Evolutionary conservation across 2,329 filamentous ascomycete species (phyloP), one percentile per base, ranked within the genome.

Genomic region (Stylonectria norvegica): DNA sequence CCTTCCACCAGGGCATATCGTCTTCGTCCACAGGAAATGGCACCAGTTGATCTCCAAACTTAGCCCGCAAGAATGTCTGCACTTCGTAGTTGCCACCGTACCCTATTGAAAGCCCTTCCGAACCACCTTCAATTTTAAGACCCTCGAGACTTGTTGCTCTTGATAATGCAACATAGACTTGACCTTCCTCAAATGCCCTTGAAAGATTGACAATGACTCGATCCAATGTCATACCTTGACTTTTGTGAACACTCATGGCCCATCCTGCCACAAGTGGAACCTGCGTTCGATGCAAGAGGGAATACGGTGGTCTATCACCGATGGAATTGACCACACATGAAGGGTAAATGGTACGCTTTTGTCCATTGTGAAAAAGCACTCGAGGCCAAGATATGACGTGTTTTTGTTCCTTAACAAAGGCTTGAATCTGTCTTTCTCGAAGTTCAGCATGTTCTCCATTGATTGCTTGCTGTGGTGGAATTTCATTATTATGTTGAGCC

Each of bases 211-310:
- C 76, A 2, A 73, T 66, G 2, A 79, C 78, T 4, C 69, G 68
- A 15, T 82, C 72, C 4, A 85, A 62, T 2, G 79, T 82, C 67
- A 83, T 75, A 3, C 79, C 78, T 61, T 84, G 77, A 4, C 70
- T 70, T 56, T 81, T 83, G 56, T 85, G 81, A 2, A 82, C 73
- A 0, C 73, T 83, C 52, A 83, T 71, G 0, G 81, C 81, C 75
- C 79, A 85, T 0, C 73, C 81, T 0, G 78, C 66, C 1, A 70
- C 61, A 0, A 85, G 65, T 0, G 81, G 81, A 5, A 85, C 69
- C 52, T 84, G 80, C 0, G 78, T 79, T n/a, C 81, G 67, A 1
- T 66, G 65, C 0, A 82, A 54, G 1, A 73, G 49, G 23, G 67
- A 72, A 46, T 72, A 73, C 0, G 75, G 73, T 35, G 55, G 15